These are phyloP conservation scores for Debaryomyces coudertii DNA, from an alignment of 1,139 yeast genomes.

Conservation along the genomic window DNA sequence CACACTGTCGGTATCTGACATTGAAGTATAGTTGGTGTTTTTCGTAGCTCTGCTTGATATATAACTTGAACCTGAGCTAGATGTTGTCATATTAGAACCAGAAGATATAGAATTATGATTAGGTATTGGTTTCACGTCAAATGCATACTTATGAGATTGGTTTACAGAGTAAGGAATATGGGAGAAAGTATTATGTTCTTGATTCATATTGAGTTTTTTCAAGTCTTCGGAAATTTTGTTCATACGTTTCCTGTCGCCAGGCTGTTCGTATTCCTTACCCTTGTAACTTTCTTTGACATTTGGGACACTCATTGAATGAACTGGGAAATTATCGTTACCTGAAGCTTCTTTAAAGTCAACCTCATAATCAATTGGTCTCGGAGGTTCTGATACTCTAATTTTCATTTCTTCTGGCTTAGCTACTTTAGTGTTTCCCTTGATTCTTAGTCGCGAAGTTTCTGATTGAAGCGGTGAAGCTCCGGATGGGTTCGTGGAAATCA, in stretches of 20 bases:
- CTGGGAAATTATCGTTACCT: constrained; percentile 16
- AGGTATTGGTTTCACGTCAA: not conserved
- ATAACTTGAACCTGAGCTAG: constrained; percentile 31
- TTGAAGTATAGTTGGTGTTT: constrained; percentile 21
- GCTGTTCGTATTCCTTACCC: not conserved
- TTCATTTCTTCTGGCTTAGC: constrained; percentile 6
- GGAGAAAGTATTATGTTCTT: not conserved
- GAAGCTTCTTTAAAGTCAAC: constrained; percentile 46
- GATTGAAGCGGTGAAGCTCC: not conserved
- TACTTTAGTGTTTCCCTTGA: not conserved
- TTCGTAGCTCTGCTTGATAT: constrained; percentile 34
- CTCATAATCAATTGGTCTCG: constrained; percentile 38
- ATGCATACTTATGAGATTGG: not conserved
- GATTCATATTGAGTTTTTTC: not conserved
- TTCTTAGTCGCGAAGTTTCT: not conserved
- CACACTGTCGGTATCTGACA: constrained; percentile 42
- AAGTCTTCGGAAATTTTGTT: not conserved
- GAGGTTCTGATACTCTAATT: constrained; percentile 39
- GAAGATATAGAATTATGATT: not conserved
- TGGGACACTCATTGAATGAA: not conserved
- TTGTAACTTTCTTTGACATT: not conserved
- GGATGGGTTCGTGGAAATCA: not conserved
- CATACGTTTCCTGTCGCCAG: constrained; percentile 17
- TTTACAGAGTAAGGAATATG: not conserved
- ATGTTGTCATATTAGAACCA: constrained; percentile 12